A percentile compares a stretch with the other conserved stretches of the same genome.
Evolutionary conservation across 805 yeast genomes (phyloP).

Genomic region (Ogataea glucozyma): DNA sequence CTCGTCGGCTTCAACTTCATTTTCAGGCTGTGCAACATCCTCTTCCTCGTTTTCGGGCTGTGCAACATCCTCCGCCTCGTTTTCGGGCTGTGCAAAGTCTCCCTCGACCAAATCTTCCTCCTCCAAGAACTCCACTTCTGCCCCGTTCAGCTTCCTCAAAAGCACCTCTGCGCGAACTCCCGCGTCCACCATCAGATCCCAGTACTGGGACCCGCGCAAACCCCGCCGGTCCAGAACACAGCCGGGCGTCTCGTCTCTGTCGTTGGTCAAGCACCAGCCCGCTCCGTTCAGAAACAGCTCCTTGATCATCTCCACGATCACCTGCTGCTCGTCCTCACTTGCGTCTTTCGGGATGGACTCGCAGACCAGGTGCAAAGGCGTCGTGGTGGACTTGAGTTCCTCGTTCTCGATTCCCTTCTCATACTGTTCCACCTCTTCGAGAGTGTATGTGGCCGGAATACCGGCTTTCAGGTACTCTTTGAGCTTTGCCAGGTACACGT

Average conservation of each 20-base stretch:
- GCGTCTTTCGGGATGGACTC: slow-evolving; percentile 48
- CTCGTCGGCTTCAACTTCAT: slow-evolving; percentile 15
- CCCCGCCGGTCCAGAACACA: slow-evolving; percentile 66
- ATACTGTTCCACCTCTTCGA: slow-evolving; percentile 70
- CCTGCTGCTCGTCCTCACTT: slow-evolving; percentile 42
- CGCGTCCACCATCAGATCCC: slow-evolving; percentile 65
- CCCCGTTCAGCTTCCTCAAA: slow-evolving; percentile 67
- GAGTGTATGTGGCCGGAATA: slow-evolving; percentile 79
- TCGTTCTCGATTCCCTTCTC: slow-evolving; percentile 42
- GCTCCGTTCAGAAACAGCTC: slow-evolving; percentile 82
- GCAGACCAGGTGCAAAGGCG: slow-evolving; percentile 74
- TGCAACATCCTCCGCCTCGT: slow-evolving; percentile 22
- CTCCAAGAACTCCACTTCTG: slow-evolving; percentile 60
- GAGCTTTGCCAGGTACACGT: slow-evolving; percentile 45
- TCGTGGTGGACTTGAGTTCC: slow-evolving; percentile 55
- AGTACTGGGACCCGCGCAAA: slow-evolving; percentile 39
- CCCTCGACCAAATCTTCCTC: slow-evolving; percentile 33
- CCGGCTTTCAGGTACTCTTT: slow-evolving; percentile 55
- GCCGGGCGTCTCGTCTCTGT: slow-evolving; percentile 77
- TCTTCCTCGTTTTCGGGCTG: no score
- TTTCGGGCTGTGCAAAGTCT: slow-evolving; percentile 19
- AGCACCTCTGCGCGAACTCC: slow-evolving; percentile 89
- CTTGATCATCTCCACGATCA: slow-evolving; percentile 57
- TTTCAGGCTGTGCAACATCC: slow-evolving; percentile 12
- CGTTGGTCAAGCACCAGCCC: slow-evolving; percentile 84